phyloP scores from a whole-genome alignment of 345 rosid genomes.

The Turnera subulata region DNA sequence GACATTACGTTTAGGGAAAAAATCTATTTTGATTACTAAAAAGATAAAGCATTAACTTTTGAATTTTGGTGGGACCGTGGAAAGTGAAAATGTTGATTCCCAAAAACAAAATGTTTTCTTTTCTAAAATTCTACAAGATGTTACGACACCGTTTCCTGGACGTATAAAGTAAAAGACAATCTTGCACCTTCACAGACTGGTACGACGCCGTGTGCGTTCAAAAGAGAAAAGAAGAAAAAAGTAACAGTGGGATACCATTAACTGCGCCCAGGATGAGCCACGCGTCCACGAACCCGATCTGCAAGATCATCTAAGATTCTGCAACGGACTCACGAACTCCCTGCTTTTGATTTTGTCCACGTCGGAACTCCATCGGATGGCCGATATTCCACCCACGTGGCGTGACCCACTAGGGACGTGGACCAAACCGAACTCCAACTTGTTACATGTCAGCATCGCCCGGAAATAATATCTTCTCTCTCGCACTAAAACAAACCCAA shows the following conservation, averaged over 20 bases:
- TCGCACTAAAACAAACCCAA: not conserved
- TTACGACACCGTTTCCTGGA: too few species aligned
- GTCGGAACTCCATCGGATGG: not conserved
- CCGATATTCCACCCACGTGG: not conserved
- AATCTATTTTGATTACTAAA: too few species aligned
- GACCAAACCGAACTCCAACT: not conserved
- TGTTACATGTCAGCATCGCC: not conserved
- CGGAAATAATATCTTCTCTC: conserved; percentile 4
- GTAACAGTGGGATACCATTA: not conserved
- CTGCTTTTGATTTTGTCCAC: conserved; percentile 13
- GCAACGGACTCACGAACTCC: not conserved
- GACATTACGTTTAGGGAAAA: too few species aligned
- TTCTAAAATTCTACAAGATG: too few species aligned
- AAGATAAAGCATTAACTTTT: too few species aligned
- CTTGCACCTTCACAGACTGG: too few species aligned
- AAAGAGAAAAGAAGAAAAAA: too few species aligned
- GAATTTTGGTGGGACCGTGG: too few species aligned
- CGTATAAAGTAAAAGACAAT: too few species aligned
- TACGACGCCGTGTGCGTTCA: too few species aligned
- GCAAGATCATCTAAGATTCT: not conserved
- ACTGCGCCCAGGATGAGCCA: not conserved
- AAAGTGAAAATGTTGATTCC: too few species aligned
- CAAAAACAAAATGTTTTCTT: too few species aligned
- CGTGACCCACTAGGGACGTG: not conserved
- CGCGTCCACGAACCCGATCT: conserved; percentile 5